Evolutionary conservation across 495 filamentous ascomycete genomes (phyloP), one percentile per base, ranked within the genome.

Genomic region (Lasiosphaeris hirsuta): DNA sequence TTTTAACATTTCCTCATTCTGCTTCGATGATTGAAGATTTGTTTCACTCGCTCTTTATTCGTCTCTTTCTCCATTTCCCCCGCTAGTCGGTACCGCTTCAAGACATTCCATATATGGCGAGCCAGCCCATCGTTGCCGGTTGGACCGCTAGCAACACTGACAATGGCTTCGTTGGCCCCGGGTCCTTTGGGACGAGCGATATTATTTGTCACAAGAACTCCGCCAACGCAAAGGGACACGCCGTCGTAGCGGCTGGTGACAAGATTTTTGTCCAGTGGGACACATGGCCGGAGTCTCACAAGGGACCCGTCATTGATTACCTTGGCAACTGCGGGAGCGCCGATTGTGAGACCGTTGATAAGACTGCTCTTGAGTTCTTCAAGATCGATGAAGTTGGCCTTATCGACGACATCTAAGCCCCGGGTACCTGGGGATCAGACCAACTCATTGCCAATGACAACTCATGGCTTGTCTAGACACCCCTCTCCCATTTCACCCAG

Each of bases 291-390:
- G 73, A 74, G 17, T 63, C 57, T 15, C 75, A 76, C 66, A 63
- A 76, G 45, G 87, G 89, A 8, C 87, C 87, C 15, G 84, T 87
- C 64, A 83, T 90, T 61, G 82, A 84, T 69, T 90, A 90, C 68
- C 71, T 94, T 4, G 89, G 88, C 57, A 79, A 82, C 58, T 91
- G 88, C 79, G 78, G 60, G 42, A 17, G 79, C 55, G 84, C 84
- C n/a, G 76, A 84, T 53, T 90, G 87, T 75, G 74, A 80, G 44
- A 78, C 68, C 2, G 87, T 84, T 11, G 81, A 90, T 72, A 86
- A 87, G 77, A 80, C 75, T 4, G 61, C 64, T 1, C 81, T 92
- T 19, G 72, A 87, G 65, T 92, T 85, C 74, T 88, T 92, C 79
- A 91, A 92, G 82, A 87, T 92, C 60, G 80, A 79, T 58, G 77